Evolutionary conservation across 1,284 basidiomycete species (phyloP), one percentile per base, ranked within the genome.

Genomic region (Puccinia hordei): DNA sequence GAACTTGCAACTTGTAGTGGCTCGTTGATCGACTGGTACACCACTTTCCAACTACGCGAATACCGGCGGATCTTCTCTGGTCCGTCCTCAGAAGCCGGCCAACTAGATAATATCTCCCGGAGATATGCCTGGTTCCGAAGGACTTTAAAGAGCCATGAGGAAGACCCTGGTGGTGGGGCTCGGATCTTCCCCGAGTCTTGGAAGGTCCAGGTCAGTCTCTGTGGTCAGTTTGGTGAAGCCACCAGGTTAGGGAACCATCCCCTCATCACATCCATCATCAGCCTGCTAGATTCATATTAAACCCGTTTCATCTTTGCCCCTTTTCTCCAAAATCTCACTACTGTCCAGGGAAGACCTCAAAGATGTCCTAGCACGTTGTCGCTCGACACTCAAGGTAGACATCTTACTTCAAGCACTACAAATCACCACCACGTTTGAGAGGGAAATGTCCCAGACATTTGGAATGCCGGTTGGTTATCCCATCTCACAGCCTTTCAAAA

Each of bases 81-180:
- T 81, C 89, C 91, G 2, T 91, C 91, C 0, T 94, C 96, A 83
- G 95, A 98, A 86, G 90, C 97, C 0, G 97, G 96, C 0, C 94
- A 98, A 85, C 88, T 99, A 63, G 97, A 99, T 86, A 99, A 99
- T 82, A 89, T 98, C 6, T 90, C 93, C 0, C 89, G 96, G 22
- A 90, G 97, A 53, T 99, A 95, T 83, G 93, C 95, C 1, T 99
- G 95, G 94, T 98, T 98, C 87, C 88, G 92, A 30, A 89, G 95
- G n/a, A 86, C 96, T n/a, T 87, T 99, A 49, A 90, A 92, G 82
- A 90, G 90, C 9, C 93, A 97, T 85, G 94, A 98, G 83, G 90
- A 92, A 24, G 95, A 98, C 83, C 91, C 92, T 68, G 83, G 83
- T 69, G 78, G 73, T 8, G 68, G 57, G 24, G 91, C 91, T 0